These are phyloP conservation scores for Aspergillus wentii DNA, from an alignment of 495 filamentous ascomycete genomes.

Conservation along the genomic window DNA sequence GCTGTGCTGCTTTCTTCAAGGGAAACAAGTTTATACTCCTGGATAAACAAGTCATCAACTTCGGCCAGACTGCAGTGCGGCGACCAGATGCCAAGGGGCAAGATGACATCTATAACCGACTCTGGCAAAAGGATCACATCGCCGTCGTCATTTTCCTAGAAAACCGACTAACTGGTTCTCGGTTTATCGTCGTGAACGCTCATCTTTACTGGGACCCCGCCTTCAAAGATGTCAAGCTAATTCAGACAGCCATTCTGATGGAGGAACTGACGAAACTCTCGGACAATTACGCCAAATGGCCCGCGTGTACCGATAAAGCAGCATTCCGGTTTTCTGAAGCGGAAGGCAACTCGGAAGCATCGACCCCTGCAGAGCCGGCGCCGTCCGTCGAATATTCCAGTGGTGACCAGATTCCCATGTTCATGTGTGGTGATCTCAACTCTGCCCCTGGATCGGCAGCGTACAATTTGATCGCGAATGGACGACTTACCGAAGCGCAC, in stretches of 20 bases:
- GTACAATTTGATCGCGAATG: constrained; percentile 79
- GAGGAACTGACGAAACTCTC: constrained; percentile 80
- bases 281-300: constrained; percentile 72
- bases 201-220: constrained; percentile 93
- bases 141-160: constrained; percentile 87
- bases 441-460: constrained; percentile 78
- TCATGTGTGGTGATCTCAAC: constrained; percentile 96
- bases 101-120: constrained; percentile 93
- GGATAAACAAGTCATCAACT: constrained; percentile 90
- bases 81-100: constrained; percentile 92
- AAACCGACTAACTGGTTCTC: constrained; percentile 77
- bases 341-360: constrained; percentile 49
- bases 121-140: constrained; percentile 97
- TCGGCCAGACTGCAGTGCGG: constrained; percentile 85
- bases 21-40: constrained; percentile 83
- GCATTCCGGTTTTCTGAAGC: constrained; percentile 60
- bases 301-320: constrained; percentile 74
- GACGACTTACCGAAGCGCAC: constrained; percentile 66
- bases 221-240: constrained; percentile 87
- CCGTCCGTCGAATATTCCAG: constrained; percentile 74
- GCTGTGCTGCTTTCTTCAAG: constrained; percentile 96
- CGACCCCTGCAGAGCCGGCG: constrained; percentile 46
- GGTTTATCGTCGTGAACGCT: constrained; percentile 86
- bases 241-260: constrained; percentile 92
- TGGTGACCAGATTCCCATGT: constrained; percentile 80